Evolutionary conservation across 768 basidiomycete genomes (phyloP).

Genomic region (Coprinopsis cinerea): DNA sequence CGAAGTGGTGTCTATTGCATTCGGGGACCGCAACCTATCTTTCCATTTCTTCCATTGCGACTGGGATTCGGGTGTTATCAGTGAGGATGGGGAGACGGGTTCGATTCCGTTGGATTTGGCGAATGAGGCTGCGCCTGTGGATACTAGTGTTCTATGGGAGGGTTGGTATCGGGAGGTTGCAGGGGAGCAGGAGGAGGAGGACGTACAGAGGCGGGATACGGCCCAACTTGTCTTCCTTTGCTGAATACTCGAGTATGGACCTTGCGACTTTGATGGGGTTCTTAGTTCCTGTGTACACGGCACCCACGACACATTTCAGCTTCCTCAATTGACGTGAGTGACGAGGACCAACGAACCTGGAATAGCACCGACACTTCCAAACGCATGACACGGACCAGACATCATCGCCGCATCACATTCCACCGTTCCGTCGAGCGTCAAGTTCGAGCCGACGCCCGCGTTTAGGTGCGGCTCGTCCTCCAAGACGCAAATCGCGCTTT

Average conservation of each 20-base stretch:
- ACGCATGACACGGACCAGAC: constrained; percentile 34
- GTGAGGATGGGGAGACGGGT: constrained; percentile 33
- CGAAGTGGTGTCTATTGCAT: constrained; percentile 24
- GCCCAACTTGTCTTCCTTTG: constrained; percentile 43
- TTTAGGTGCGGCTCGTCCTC: constrained; percentile 68
- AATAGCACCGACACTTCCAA: constrained; percentile 71
- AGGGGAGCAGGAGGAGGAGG: not conserved
- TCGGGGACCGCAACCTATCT: constrained; percentile 7
- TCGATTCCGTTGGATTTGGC: constrained; percentile 28
- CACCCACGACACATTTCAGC: no score
- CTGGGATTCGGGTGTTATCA: constrained; percentile 45
- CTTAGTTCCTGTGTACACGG: constrained; percentile 43
- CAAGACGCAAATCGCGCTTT: constrained; percentile 47
- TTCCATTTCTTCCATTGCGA: constrained; percentile 62
- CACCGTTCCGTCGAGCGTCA: constrained; percentile 66
- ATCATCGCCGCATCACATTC: constrained; percentile 83
- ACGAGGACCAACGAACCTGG: constrained; percentile 41
- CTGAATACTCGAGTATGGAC: constrained; percentile 48
- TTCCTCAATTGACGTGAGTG: no score
- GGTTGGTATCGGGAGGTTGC: not conserved
- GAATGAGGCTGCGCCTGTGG: constrained; percentile 55
- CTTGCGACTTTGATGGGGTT: constrained; percentile 65
- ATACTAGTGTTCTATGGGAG: constrained; percentile 49
- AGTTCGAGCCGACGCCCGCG: constrained; percentile 76
- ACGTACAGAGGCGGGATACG: constrained; percentile 67